Percentiles rank a stretch among this genome's conserved stretches.
phyloP scores from a whole-genome alignment of 2,329 filamentous ascomycete species.

The Ophiocordyceps polyrhachis-furcata region DNA sequence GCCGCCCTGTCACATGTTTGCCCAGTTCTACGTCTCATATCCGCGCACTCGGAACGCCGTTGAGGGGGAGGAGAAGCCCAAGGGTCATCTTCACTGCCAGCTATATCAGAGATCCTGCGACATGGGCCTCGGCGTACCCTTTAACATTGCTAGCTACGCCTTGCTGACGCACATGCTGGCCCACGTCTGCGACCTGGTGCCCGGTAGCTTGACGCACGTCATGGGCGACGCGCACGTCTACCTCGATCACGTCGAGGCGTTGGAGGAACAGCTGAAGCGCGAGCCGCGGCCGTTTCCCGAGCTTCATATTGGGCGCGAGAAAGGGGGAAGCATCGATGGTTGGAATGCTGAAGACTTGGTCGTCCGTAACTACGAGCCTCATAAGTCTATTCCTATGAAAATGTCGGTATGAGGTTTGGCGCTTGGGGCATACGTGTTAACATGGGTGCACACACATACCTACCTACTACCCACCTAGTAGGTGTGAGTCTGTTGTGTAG shows the following conservation, averaged over 20 bases:
- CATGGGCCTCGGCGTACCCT: conserved; percentile 92
- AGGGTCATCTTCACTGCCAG: conserved; percentile 66
- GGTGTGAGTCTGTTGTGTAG: too few relatives aligned
- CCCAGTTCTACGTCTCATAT: conserved; percentile 82
- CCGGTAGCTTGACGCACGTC: conserved; percentile 77
- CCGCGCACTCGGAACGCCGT: conserved; percentile 21
- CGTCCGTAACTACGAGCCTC: conserved; percentile 73
- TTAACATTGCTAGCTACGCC: conserved; percentile 94
- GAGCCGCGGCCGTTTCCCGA: conserved; percentile 69
- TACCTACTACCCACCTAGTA: too few relatives aligned
- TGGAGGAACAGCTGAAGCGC: conserved; percentile 61
- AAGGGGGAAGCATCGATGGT: conserved; percentile 64
- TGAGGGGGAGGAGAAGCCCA: conserved; percentile 18
- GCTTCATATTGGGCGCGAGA: conserved; percentile 50
- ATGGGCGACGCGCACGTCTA: conserved; percentile 99
- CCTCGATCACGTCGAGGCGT: conserved; percentile 73
- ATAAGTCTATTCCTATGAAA: conserved; percentile 91
- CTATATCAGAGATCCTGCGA: conserved; percentile 91
- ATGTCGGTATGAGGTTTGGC: conserved; percentile 57
- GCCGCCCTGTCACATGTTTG: conserved; percentile 94
- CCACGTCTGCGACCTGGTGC: conserved; percentile 64
- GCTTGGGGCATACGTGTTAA: too few relatives aligned
- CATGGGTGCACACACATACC: too few relatives aligned
- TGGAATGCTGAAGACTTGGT: conserved; percentile 82
- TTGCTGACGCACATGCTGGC: conserved; percentile 91